These are phyloP conservation scores for Ceratobasidium sp. DNA, from an alignment of 1,284 basidiomycete species.

Conservation along the genomic window DNA sequence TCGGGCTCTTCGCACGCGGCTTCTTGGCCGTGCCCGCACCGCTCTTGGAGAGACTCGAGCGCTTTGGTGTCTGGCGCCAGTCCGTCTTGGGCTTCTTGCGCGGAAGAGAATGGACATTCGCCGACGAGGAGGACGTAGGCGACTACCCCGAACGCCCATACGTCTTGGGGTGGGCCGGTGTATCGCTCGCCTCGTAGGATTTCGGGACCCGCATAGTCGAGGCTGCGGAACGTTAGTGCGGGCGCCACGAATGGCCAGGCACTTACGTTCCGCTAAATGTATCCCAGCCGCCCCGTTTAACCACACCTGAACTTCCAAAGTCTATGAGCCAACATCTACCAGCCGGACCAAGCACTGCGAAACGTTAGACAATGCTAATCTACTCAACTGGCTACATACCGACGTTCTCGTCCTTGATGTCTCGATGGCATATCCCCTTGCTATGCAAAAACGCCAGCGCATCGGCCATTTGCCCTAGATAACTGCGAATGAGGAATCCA, in stretches of 20 bases:
- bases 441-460: conserved; percentile 90
- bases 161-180: conserved; percentile 94
- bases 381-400: conserved; percentile 50
- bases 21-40: conserved; percentile 57
- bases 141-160: conserved; percentile 99
- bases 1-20: conserved; percentile 61
- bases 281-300: conserved; percentile 87
- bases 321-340: conserved; percentile 93
- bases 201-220: conserved; percentile 97
- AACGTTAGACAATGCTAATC: conserved; percentile 47
- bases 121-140: conserved; percentile 95
- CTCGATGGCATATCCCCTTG: conserved; percentile 94
- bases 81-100: conserved; percentile 82
- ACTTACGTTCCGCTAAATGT: conserved; percentile 93
- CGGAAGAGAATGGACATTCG: conserved; percentile 91
- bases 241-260: conserved; percentile 16
- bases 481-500: conserved; percentile 75
- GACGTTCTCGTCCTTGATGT: conserved; percentile 99
- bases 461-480: conserved; percentile 94
- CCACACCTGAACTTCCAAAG: conserved; percentile 91
- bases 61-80: conserved; percentile 61
- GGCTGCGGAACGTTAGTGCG: conserved; percentile 53
- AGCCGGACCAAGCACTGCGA: conserved; percentile 62
- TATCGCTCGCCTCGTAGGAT: conserved; percentile 95
- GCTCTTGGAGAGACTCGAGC: conserved; percentile 63